A percentile compares a stretch with the other conserved stretches of the same genome.
phyloP scores from a whole-genome alignment of 148 eudicot genomes.

The Vaccinium darrowii region DNA sequence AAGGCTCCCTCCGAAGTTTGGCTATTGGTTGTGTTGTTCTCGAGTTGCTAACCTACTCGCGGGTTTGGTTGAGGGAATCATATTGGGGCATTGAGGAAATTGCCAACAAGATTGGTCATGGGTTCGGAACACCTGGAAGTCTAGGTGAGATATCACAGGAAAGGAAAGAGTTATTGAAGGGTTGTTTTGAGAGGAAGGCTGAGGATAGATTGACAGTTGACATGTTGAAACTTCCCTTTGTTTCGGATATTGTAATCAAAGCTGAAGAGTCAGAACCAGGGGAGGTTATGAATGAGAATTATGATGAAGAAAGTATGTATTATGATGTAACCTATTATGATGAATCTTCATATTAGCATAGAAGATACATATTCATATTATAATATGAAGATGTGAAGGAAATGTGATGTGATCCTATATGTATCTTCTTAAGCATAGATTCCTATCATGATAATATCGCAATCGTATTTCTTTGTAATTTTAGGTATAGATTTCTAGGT shows the following conservation, averaged over 20 bases:
- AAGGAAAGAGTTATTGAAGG: constrained; percentile 33
- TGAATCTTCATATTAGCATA: too few species aligned
- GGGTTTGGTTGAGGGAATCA: constrained; percentile 20
- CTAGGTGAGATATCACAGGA: constrained; percentile 24
- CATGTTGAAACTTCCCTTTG: constrained; percentile 32
- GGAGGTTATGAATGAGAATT: not conserved
- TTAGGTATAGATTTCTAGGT: too few species aligned
- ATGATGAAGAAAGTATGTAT: too few species aligned
- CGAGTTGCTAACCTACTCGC: constrained; percentile 37
- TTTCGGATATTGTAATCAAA: not conserved
- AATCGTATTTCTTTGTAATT: too few species aligned
- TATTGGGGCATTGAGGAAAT: constrained; percentile 18
- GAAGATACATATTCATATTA: too few species aligned
- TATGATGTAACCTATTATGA: too few species aligned
- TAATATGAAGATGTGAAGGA: too few species aligned
- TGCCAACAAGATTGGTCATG: constrained; percentile 22
- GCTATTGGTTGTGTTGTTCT: constrained; percentile 39
- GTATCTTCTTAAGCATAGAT: too few species aligned
- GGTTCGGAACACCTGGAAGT: constrained; percentile 20
- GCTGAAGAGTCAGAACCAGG: not conserved
- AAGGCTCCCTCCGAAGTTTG: constrained; percentile 36
- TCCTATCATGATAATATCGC: too few species aligned
- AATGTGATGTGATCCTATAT: too few species aligned
- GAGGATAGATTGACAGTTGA: constrained; percentile 25
- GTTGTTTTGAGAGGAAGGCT: constrained; percentile 33